Conservation (phyloP, 192 early-diverging fungal species). For the Entophlyctis luteolus region DNA sequence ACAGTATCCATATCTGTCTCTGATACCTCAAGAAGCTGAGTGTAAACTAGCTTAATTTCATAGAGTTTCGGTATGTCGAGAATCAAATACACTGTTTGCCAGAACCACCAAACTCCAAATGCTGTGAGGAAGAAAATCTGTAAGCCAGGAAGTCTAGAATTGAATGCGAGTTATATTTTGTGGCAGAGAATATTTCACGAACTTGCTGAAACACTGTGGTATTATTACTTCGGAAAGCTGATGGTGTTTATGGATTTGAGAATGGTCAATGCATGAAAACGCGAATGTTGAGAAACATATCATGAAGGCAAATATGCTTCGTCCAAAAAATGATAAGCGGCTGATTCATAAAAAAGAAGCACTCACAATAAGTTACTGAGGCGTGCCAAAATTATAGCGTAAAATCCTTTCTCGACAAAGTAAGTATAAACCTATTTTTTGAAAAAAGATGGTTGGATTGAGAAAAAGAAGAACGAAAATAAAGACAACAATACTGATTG, state of each 20-base stretch:
- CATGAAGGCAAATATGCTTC: slow-evolving; percentile 80
- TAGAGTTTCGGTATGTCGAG: slow-evolving; percentile 68
- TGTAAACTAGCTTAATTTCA: slow-evolving; percentile 83
- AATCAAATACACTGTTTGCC: slow-evolving; percentile 57
- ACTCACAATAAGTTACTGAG: slow-evolving; percentile 76
- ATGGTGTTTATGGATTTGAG: slow-evolving; percentile 64
- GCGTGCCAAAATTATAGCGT: slow-evolving; percentile 73
- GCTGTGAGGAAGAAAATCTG: slow-evolving; percentile 58
- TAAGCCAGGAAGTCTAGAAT: slow-evolving; percentile 23
- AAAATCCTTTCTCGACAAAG: slow-evolving; percentile 83
- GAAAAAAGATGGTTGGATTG: not conserved
- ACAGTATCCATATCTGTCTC: slow-evolving; percentile 82
- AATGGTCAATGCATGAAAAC: slow-evolving; percentile 85
- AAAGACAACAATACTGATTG: slow-evolving; percentile 1
- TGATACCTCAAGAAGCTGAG: slow-evolving; percentile 70
- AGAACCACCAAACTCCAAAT: slow-evolving; percentile 72
- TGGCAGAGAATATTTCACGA: slow-evolving; percentile 22
- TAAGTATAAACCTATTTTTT: slow-evolving; percentile 70
- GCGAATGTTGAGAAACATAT: slow-evolving; percentile 85
- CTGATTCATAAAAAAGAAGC: not conserved
- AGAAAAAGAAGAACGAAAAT: not conserved
- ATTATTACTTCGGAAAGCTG: slow-evolving; percentile 72
- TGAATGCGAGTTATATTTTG: not conserved
- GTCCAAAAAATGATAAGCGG: slow-evolving; percentile 9
- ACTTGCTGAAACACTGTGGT: slow-evolving; percentile 69